A percentile compares a stretch with the other conserved stretches of the same genome.
Evolutionary conservation across 192 early-diverging fungal species (phyloP).

Genomic region (Chytriomyces sp.): DNA sequence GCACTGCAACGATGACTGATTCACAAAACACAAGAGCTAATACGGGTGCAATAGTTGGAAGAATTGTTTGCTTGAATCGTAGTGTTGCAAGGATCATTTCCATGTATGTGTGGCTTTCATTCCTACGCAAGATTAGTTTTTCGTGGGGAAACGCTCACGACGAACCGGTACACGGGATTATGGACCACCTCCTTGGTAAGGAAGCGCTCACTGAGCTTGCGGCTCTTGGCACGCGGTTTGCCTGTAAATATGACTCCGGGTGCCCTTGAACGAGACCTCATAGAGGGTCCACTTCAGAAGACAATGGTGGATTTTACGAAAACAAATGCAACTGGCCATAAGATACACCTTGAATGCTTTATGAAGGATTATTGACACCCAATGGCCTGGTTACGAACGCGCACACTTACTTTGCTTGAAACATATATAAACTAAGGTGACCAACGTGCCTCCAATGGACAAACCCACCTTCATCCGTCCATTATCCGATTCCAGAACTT

Average conservation of each 20-base stretch:
- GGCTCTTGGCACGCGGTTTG: no score
- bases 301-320: not conserved
- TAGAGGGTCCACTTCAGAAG: not conserved
- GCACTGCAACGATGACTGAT: slow-evolving; percentile 22
- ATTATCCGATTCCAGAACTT: no score
- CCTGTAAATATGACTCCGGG: no score
- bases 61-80: slow-evolving; percentile 14
- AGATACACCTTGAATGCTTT: not conserved
- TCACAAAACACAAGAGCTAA: not conserved
- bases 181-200: slow-evolving; percentile 16
- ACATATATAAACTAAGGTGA: no score
- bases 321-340: no score
- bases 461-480: no score
- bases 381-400: not conserved
- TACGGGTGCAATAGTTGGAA: slow-evolving; percentile 24
- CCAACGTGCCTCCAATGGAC: no score
- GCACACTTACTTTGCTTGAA: not conserved
- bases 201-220: slow-evolving; percentile 1
- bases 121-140: not conserved
- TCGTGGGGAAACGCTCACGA: not conserved
- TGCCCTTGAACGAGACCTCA: not conserved
- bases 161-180: slow-evolving; percentile 20
- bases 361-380: not conserved
- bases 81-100: slow-evolving; percentile 3
- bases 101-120: not conserved